phyloP scores from a whole-genome alignment of 129 eudicot species.

The Pulicaria dysenterica region DNA sequence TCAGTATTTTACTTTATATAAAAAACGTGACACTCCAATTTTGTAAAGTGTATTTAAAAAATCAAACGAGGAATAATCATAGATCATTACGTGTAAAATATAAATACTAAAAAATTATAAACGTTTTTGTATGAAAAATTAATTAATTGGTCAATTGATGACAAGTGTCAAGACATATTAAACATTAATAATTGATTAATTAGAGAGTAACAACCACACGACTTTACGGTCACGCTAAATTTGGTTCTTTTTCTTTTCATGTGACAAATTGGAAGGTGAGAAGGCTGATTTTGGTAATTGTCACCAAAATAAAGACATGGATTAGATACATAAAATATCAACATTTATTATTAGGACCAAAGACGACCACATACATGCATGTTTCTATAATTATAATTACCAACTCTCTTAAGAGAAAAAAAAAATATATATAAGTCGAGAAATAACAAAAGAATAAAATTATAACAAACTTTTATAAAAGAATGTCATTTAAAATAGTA shows the following conservation, averaged over 20 bases:
- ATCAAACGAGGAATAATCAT: background rate
- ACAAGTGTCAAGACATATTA: conserved; percentile 21
- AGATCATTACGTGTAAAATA: conserved; percentile 17
- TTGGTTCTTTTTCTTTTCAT: background rate
- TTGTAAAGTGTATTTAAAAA: background rate
- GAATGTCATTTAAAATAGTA: too few relatives aligned
- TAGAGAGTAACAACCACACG: conserved; percentile 13
- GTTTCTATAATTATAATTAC: too few relatives aligned
- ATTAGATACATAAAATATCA: background rate
- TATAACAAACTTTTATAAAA: too few relatives aligned
- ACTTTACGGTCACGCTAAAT: background rate
- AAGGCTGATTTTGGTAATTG: conserved; percentile 17
- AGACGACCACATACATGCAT: too few relatives aligned
- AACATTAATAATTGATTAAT: background rate
- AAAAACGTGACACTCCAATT: too few relatives aligned
- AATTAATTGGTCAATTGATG: conserved; percentile 13
- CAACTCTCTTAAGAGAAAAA: too few relatives aligned
- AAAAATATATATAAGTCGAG: too few relatives aligned
- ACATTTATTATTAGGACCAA: too few relatives aligned
- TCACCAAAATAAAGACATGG: conserved; percentile 21
- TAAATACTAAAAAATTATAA: background rate
- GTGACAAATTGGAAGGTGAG: conserved; percentile 13
- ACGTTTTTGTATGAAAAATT: background rate
- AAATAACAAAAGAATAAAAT: too few relatives aligned
- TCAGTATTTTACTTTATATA: too few relatives aligned